Evolutionary conservation across 257 asterid genomes (phyloP).

Genomic region (Solanum chilense): DNA sequence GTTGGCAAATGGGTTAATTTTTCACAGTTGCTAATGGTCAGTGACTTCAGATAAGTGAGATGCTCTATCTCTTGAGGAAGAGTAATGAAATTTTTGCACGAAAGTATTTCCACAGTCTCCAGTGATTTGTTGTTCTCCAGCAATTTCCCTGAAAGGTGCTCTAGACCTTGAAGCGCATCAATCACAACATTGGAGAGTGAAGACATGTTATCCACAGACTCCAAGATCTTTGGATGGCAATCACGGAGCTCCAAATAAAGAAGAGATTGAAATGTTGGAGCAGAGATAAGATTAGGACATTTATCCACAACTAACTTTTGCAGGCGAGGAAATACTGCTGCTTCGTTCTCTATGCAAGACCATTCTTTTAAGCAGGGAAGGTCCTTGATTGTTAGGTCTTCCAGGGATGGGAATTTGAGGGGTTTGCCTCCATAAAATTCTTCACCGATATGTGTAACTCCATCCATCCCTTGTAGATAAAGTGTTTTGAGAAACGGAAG

Average conservation of each 20-base stretch:
- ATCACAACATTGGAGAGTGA: conserved; percentile 9
- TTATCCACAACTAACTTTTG: conserved; percentile 6
- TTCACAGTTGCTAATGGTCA: conserved; percentile 13
- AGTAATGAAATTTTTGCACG: conserved; percentile 3
- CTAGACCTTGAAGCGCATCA: background rate
- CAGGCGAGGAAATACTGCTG: conserved; percentile 4
- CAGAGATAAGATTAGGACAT: conserved; percentile 12
- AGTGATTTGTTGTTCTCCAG: conserved; percentile 5
- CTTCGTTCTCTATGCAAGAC: background rate
- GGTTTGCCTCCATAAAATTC: conserved; percentile 1
- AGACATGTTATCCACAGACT: conserved; percentile 2
- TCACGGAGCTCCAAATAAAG: conserved; percentile 7
- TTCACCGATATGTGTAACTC: background rate
- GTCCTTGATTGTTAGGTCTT: conserved; percentile 11
- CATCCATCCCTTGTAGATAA: conserved; percentile 6
- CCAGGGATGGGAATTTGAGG: conserved; percentile 6
- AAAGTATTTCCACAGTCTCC: conserved; percentile 12
- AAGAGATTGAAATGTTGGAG: conserved; percentile 8
- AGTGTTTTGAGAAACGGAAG: conserved; percentile 13
- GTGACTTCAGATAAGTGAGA: conserved; percentile 5
- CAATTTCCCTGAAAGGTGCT: conserved; percentile 1
- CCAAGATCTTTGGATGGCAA: conserved; percentile 6
- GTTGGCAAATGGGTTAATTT: conserved; percentile 4
- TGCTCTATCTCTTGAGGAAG: conserved; percentile 6
- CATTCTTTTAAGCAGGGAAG: conserved; percentile 12